Base-by-base conservation (phyloP, 2,329 filamentous ascomycete genomes). In the Hymenoscyphus albidus region DNA sequence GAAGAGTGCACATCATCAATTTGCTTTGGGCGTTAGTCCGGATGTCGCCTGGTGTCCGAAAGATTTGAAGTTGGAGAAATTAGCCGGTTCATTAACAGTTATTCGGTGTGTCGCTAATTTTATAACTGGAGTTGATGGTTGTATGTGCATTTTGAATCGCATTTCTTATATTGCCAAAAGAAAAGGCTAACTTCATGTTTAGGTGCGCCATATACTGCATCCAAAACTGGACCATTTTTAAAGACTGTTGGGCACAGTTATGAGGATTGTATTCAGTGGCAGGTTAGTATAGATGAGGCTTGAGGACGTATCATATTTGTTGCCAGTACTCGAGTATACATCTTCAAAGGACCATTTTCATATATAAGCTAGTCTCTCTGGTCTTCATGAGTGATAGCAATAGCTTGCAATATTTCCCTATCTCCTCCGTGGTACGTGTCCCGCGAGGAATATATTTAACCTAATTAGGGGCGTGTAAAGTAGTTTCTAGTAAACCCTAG, bases 201-300 rank as follows among this genome's bases (percentile, higher is more conserved):
- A 42, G 40, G 40, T 42, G 40, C 40, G 13, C 40, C 40, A 16
- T 42, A 14, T 16, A 42, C 13, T 42, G 13, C 40, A 4, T 16
- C 9, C 5, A 3, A 16, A 42, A 16, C 13, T 16, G 40, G 13
- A 32, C 16, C 9, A 9, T 55, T 55, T 55, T 27, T 55, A 18
- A 55, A 55, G n/a, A 5, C n/a, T 13, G 12, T 12, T 16, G 51
- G 51, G n/a, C 9, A 18, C 6, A 55, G 51, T 55, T 55, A 55
- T 18, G 51, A 55, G n/a, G 51, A 55, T 31, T 55, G 51, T 55
- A 6, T 55, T 18, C 51, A 55, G 13, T 55, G 51, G 51, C 51
- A 55, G n/a, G n/a, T 27, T 27, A 16, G 5, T 55, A 32, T 55
- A 16, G 18, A 18, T 55, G 51, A 32, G 5, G 51, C n/a, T 32